Conservation (phyloP, 345 rosid species). For the Schrenkiella parvula region DNA sequence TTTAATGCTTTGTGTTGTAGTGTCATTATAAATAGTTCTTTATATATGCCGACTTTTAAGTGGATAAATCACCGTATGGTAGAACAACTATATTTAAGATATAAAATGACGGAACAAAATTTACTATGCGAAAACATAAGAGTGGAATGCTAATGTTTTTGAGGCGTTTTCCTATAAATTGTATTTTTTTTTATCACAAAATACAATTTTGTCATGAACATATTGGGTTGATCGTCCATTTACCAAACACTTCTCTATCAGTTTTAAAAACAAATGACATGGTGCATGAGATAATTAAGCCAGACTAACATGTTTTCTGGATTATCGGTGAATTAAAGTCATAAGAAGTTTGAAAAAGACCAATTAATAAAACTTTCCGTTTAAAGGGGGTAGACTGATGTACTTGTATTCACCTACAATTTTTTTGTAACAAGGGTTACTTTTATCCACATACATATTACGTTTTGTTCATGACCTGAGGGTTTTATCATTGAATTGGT, state of each 20-base stretch:
- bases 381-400: not conserved
- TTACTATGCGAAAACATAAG: not conserved
- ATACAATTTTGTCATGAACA: not conserved
- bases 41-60: not conserved
- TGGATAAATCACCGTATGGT: not conserved
- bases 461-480: too few species aligned
- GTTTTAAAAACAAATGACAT: not conserved
- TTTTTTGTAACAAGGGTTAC: too few species aligned
- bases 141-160: not conserved
- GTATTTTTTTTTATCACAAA: not conserved
- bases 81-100: not conserved
- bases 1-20: not conserved
- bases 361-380: not conserved
- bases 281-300: not conserved
- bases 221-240: not conserved
- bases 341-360: not conserved
- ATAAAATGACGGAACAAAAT: not conserved
- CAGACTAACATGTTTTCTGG: not conserved
- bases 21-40: slow-evolving; percentile 1
- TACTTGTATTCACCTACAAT: not conserved
- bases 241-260: not conserved
- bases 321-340: not conserved
- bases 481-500: too few species aligned
- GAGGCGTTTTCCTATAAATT: not conserved
- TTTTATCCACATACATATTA: too few species aligned